Evolutionary conservation across 2,329 filamentous ascomycete species (phyloP).

Genomic region (Cladosporium halotolerans): DNA sequence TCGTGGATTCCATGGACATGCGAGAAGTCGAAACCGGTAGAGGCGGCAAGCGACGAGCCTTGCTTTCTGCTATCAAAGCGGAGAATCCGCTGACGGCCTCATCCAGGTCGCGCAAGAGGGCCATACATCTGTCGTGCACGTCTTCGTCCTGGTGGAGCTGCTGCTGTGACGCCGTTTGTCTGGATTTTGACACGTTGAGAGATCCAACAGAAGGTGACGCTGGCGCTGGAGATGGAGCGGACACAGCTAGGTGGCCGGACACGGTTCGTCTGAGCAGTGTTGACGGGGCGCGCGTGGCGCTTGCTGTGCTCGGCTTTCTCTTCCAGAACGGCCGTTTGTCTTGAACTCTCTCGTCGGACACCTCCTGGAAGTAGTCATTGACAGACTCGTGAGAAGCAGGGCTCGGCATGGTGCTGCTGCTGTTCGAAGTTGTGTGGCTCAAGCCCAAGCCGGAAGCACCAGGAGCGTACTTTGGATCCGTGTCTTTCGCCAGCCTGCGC

Average conservation of each 20-base stretch:
- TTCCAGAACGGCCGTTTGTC: slow-evolving; percentile 85
- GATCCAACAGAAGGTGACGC: slow-evolving; percentile 30
- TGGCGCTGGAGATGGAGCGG: slow-evolving; percentile 32
- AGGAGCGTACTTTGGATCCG: slow-evolving; percentile 56
- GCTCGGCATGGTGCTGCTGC: slow-evolving; percentile 30
- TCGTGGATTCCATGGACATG: slow-evolving; percentile 73
- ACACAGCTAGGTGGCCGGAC: slow-evolving; percentile 49
- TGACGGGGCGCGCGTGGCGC: slow-evolving; percentile 37
- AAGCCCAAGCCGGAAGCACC: slow-evolving; percentile 32
- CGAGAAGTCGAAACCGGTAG: slow-evolving; percentile 39
- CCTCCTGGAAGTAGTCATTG: slow-evolving; percentile 29
- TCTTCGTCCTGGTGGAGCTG: slow-evolving; percentile 29
- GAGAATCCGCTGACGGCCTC: slow-evolving; percentile 77
- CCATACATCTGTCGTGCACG: slow-evolving; percentile 75
- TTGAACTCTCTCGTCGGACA: slow-evolving; percentile 20
- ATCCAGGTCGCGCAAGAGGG: slow-evolving; percentile 79
- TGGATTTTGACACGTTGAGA: slow-evolving; percentile 32
- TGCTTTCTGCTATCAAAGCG: slow-evolving; percentile 68
- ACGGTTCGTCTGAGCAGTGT: slow-evolving; percentile 43
- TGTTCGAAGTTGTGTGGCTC: slow-evolving; percentile 22
- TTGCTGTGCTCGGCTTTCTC: slow-evolving; percentile 64
- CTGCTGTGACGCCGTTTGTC: slow-evolving; percentile 3
- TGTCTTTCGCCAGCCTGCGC: slow-evolving; percentile 77
- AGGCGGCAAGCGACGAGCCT: slow-evolving; percentile 62
- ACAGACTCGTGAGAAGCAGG: slow-evolving; percentile 31